phyloP scores from a whole-genome alignment of 1,139 yeast species.

The Maudiozyma humilis region DNA sequence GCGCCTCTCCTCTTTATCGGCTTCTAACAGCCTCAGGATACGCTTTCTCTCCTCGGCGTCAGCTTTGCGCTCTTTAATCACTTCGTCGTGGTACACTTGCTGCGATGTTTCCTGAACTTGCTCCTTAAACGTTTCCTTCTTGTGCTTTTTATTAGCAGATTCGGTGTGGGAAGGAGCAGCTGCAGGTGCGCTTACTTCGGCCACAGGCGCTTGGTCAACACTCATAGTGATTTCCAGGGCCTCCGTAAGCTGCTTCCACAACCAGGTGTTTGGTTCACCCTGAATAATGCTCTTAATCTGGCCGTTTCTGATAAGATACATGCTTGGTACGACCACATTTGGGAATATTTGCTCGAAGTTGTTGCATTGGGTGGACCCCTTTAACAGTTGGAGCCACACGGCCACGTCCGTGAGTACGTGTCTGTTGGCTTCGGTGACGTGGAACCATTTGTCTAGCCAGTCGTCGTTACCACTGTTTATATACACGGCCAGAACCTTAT shows the following conservation, averaged over 20 bases:
- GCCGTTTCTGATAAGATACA: slow-evolving; percentile 42
- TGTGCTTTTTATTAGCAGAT: too few relatives aligned
- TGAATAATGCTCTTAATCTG: slow-evolving; percentile 38
- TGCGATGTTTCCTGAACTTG: slow-evolving; percentile 36
- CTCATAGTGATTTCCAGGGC: not conserved
- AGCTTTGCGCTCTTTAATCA: slow-evolving; percentile 32
- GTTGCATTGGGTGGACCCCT: slow-evolving; percentile 41
- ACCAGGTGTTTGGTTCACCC: slow-evolving; percentile 1
- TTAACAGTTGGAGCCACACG: slow-evolving; percentile 40
- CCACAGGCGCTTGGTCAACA: not conserved
- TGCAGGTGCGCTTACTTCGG: too few relatives aligned
- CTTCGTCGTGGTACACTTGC: slow-evolving; percentile 36
- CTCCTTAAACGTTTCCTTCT: slow-evolving; percentile 30
- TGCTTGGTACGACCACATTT: slow-evolving; percentile 40
- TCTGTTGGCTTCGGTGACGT: slow-evolving; percentile 7
- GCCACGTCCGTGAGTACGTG: slow-evolving; percentile 13
- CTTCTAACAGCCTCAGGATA: slow-evolving; percentile 37
- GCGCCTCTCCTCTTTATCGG: slow-evolving; percentile 25
- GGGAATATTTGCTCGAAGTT: slow-evolving; percentile 47
- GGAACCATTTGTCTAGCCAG: slow-evolving; percentile 30
- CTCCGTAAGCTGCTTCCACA: slow-evolving; percentile 6
- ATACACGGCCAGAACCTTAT: slow-evolving; percentile 22
- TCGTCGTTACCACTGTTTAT: slow-evolving; percentile 13
- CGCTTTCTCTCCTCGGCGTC: slow-evolving; percentile 47
- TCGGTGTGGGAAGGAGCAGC: not conserved